These are phyloP conservation scores for Xylaria grammica DNA, from an alignment of 495 filamentous ascomycete species.

Conservation along the genomic window DNA sequence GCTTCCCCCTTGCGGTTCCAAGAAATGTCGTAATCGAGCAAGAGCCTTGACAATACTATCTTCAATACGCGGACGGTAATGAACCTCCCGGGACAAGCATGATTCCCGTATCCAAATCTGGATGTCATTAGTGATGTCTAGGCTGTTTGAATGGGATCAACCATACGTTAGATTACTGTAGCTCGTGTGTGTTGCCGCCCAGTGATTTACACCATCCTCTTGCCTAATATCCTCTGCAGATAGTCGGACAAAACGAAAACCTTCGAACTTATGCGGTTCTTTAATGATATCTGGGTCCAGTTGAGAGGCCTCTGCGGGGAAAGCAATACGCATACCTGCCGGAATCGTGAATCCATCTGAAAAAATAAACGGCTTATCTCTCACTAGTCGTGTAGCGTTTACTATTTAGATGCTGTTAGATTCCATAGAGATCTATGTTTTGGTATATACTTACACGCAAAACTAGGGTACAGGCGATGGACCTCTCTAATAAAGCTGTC, in stretches of 20 bases:
- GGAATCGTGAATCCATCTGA: constrained; percentile 7
- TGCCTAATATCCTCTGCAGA: neutral
- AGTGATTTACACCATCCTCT: neutral
- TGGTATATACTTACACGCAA: neutral
- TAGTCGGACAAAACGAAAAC: neutral
- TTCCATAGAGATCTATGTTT: neutral
- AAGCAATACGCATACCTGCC: neutral
- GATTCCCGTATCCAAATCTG: neutral
- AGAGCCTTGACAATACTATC: neutral
- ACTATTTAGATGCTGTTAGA: neutral
- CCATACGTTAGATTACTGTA: neutral
- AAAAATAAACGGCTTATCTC: neutral
- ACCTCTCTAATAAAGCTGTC: constrained; percentile 13
- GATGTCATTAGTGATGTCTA: neutral
- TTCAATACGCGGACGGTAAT: neutral
- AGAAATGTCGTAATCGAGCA: neutral
- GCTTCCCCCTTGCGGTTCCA: neutral
- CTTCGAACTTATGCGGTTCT: neutral
- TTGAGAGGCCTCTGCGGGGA: neutral
- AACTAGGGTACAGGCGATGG: neutral
- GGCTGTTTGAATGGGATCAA: neutral
- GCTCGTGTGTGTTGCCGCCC: neutral
- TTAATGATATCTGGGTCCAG: neutral
- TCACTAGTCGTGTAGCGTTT: neutral
- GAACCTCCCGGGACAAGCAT: neutral